Evolutionary conservation across 2,329 filamentous ascomycete genomes (phyloP), one percentile per base, ranked within the genome.

Genomic region (Xylogone sp.): DNA sequence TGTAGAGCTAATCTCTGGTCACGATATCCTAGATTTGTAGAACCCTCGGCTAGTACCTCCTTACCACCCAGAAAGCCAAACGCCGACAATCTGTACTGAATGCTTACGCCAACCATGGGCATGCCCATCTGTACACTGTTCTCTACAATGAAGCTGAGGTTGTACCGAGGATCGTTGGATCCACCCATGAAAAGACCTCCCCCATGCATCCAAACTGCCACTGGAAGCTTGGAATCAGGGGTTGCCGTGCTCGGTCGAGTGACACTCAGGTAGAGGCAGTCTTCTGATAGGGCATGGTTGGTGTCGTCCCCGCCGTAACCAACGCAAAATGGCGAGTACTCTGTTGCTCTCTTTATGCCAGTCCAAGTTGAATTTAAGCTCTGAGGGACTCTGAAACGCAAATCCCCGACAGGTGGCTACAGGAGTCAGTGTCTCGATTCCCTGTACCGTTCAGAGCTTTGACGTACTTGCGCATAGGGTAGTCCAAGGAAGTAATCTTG

Each of bases 241-340:
- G 7, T 8, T 5, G 74, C 72, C 43, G 70, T n/a, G n/a, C n/a
- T 62, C 0, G 77, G 76, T 13, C 78, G 71, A 20, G 81, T 67
- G 8, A 82, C 70, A 55, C 79, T 81, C 52, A 82, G 65, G 45
- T 76, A 79, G 9, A 82, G 69, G 56, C 79, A 82, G 53, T 80
- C 73, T 60, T 83, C 79, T 8, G 58, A 56, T 6, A 54, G 12
- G 27, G 27, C 34, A 31, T 27, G 46, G 29, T 42, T 21, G 12
- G 42, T 48, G 29, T 58, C 48, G 46, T 62, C 60, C 9, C 53
- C 48, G 10, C 60, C 60, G 45, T 63, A 63, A 19, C 59, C 60
- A 3, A 61, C 55, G 34, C 59, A 63, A 20, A 57, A 56, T 6
- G 56, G 55, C 1, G 56, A 44, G 24, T 60, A 62, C 2, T 31